These are phyloP conservation scores for Aspergillus bertholletiae DNA, from an alignment of 495 filamentous ascomycete species.

Conservation along the genomic window DNA sequence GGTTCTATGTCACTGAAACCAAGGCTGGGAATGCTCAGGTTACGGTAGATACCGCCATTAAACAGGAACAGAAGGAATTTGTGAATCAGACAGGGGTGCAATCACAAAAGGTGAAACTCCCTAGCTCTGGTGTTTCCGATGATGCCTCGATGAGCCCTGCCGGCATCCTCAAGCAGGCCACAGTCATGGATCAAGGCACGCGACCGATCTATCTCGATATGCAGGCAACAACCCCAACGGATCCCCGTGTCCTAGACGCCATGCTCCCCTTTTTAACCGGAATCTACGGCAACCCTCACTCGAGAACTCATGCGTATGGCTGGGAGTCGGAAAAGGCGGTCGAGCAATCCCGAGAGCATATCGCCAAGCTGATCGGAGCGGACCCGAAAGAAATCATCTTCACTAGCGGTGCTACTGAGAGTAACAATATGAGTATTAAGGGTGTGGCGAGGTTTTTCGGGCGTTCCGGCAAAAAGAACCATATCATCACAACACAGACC, in stretches of 20 bases:
- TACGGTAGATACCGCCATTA: slow-evolving; percentile 75
- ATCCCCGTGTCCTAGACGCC: slow-evolving; percentile 90
- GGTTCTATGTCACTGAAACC: slow-evolving; percentile 82
- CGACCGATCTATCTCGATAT: slow-evolving; percentile 97
- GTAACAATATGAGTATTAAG: slow-evolving; percentile 99
- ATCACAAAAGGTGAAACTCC: slow-evolving; percentile 50
- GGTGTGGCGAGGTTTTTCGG: slow-evolving; percentile 95
- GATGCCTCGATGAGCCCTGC: slow-evolving; percentile 79
- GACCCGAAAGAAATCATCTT: slow-evolving; percentile 98
- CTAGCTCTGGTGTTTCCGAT: slow-evolving; percentile 54
- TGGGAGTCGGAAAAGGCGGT: slow-evolving; percentile 97
- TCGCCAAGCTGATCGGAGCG: slow-evolving; percentile 86
- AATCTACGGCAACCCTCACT: slow-evolving; percentile 96
- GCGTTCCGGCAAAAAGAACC: slow-evolving; percentile 91
- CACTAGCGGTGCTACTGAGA: slow-evolving; percentile 96
- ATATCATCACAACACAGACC: slow-evolving; percentile 94
- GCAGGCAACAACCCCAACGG: slow-evolving; percentile 96
- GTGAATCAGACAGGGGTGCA: slow-evolving; percentile 64
- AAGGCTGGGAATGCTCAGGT: slow-evolving; percentile 78
- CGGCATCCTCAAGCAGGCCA: slow-evolving; percentile 87
- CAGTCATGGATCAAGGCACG: slow-evolving; percentile 88
- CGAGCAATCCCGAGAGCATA: slow-evolving; percentile 76
- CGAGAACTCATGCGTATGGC: slow-evolving; percentile 94
- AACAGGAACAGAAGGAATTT: slow-evolving; percentile 78
- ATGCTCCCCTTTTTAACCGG: slow-evolving; percentile 95